Base-by-base conservation (phyloP, 2,329 filamentous ascomycete genomes). In the Dactylellina sp. region DNA sequence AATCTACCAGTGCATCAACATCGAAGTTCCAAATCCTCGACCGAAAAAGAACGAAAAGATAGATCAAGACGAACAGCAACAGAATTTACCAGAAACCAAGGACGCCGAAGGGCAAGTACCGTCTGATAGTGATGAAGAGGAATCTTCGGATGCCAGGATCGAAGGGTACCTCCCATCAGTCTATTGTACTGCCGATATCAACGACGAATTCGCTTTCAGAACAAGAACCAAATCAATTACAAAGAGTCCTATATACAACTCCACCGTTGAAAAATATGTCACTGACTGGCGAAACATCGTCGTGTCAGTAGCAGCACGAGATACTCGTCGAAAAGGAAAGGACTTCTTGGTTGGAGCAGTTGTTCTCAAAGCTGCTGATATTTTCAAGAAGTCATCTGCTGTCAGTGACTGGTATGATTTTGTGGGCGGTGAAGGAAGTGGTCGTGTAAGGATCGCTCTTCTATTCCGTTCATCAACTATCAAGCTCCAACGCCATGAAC, bases 211-310 rank as follows among this genome's bases (percentile, higher is more conserved):
- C 77, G 87, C 88, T 20, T 68, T 75, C 55, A 92, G 94, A 79
- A 98, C 94, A 12, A 88, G 95, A 79, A 88, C 92, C 39, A 98
- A 99, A 84, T 93, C 93, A 1, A 91, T 96, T 7, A 96, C 91
- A 40, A 96, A 92, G 61, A 93, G 96, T 80, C 95, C 95, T 1
- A 97, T 98, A 76, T 98, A 97, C 85, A 97, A 98, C 78, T 93
- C 95, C 1, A 94, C 94, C 70, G 97, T 93, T 0, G 95, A 99
- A 80, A 88, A 90, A 12, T 98, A 98, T 78, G 84, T 98, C 28
- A 89, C 94, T n/a, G 94, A 99, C 79, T 99, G 95, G 95, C 87
- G 92, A 76, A 95, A 91, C 18, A 86, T 87, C 52, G 91, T 97
- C 68, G 86, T 96, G 62, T 97, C 93, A 0, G 85, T 98, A 53